Evolutionary conservation across 2,329 filamentous ascomycete genomes (phyloP).

Genomic region (Ophiobolus disseminans): DNA sequence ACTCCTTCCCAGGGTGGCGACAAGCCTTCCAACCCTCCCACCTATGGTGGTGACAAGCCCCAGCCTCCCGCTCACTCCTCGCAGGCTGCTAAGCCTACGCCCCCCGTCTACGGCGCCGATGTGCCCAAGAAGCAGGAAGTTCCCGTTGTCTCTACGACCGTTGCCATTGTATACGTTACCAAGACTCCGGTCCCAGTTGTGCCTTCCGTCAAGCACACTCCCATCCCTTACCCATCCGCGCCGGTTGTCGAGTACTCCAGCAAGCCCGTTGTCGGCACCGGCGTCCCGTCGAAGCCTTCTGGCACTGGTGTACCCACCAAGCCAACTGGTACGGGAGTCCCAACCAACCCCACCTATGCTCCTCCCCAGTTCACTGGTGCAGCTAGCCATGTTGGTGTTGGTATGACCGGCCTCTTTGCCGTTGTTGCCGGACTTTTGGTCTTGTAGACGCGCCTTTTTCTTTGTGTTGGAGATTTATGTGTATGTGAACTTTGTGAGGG

Average conservation of each 20-base stretch:
- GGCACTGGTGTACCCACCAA: conserved; percentile 3
- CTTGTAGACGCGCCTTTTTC: conserved; percentile 4
- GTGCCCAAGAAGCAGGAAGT: conserved; percentile 9
- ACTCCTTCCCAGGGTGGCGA: conserved; percentile 1
- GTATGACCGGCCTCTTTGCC: conserved; percentile 1
- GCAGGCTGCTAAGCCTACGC: not conserved
- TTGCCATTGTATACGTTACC: conserved; percentile 6
- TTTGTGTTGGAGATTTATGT: not conserved
- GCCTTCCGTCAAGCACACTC: conserved; percentile 2
- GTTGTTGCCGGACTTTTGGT: conserved; percentile 4
- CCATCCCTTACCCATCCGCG: conserved; percentile 3
- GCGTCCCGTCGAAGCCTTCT: not conserved
- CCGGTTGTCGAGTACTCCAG: not conserved
- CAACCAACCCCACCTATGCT: not conserved
- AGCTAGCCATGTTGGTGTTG: conserved; percentile 1
- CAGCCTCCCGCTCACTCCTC: not conserved
- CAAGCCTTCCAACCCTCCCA: not conserved
- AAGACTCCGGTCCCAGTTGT: conserved; percentile 7
- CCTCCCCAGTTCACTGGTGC: conserved; percentile 9
- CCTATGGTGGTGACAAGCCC: not conserved
- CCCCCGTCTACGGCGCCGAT: not conserved
- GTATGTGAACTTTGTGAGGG: too few species aligned
- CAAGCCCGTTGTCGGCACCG: too few species aligned
- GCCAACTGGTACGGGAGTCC: conserved; percentile 1
- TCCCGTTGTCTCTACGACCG: conserved; percentile 1